Evolutionary conservation across 2,329 filamentous ascomycete genomes (phyloP), one percentile per base, ranked within the genome.

Genomic region (Claviceps africana): DNA sequence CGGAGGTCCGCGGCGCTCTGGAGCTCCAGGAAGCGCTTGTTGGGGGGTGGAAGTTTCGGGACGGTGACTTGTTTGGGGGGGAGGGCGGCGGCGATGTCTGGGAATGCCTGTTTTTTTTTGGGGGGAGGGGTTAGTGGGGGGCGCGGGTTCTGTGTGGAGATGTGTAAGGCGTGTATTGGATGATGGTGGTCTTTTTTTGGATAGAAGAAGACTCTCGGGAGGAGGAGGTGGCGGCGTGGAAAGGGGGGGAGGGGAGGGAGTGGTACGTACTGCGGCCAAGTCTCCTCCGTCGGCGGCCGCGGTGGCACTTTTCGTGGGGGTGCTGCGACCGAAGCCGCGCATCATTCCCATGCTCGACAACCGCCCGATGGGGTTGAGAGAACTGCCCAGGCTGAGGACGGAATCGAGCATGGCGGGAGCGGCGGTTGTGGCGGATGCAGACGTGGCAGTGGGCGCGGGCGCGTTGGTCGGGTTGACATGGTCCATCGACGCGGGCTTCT

Each of bases 281-380:
- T 83, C 77, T 8, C 72, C 78, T 8, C 76, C 77, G 48, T 81
- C 77, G 4, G 66, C 61, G 17, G 65, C 58, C 46, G 67, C 57
- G 68, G 63, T n/a, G 65, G 60, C 45, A 60, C 74, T 63, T 53
- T 64, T 65, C 13, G 64, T 65, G 9, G 72, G 21, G 72, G 67
- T 22, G 72, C 67, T 67, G 50, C 84, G 73, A 1, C 87, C 86
- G 60, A 95, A 91, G 1, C 82, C 83, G 52, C 85, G 81, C 58
- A 94, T 84, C 62, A 83, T 77, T 52, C 78, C 78, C 63, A 93
- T 88, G 35, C 82, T 72, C 1, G 85, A 81, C 50, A 95, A 78
- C 50, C 88, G 80, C 45, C 82, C 87, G 64, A 95, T 83, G 3
- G 88, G 88, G 60, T 95, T 95, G 35, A 95, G 72, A 1, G 84